Conservation (phyloP, 2,329 filamentous ascomycete species). For the Ceratocystis colombiana region DNA sequence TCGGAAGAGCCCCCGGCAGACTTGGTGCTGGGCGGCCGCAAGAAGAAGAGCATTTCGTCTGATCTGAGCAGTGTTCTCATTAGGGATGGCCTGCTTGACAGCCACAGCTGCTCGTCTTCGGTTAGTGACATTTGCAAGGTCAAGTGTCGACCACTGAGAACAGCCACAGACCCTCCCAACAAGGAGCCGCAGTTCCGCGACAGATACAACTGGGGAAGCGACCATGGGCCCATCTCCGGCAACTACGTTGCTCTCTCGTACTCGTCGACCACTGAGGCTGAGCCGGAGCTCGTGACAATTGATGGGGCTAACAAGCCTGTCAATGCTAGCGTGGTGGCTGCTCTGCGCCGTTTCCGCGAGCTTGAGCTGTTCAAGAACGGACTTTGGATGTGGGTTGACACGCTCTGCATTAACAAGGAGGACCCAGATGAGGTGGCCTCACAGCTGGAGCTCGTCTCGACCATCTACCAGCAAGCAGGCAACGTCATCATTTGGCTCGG, state of each 20-base stretch:
- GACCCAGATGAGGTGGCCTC: conserved; percentile 24
- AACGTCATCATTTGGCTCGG: conserved; percentile 27
- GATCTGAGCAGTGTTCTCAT: conserved; percentile 22
- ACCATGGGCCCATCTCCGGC: conserved; percentile 22
- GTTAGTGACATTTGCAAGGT: conserved; percentile 15
- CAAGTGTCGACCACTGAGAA: conserved; percentile 19
- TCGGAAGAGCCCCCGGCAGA: conserved; percentile 16
- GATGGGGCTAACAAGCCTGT: conserved; percentile 15
- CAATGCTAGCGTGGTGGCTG: conserved; percentile 17
- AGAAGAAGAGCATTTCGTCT: conserved; percentile 22
- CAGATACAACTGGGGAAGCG: conserved; percentile 22
- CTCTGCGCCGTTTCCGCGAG: conserved; percentile 24
- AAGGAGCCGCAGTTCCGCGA: conserved; percentile 19
- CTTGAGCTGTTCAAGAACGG: conserved; percentile 23
- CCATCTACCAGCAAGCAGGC: conserved; percentile 26
- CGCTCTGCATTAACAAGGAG: conserved; percentile 27
- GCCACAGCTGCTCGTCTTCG: conserved; percentile 2
- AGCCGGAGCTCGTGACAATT: conserved; percentile 18
- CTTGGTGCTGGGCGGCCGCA: conserved; percentile 21
- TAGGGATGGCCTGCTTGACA: conserved; percentile 20
- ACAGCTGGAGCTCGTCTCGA: conserved; percentile 24
- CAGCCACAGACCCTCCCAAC: conserved; percentile 9
- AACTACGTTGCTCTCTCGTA: conserved; percentile 25
- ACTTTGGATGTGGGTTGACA: conserved; percentile 28
- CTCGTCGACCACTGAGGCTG: neutral